These are phyloP conservation scores for Brassica balearica DNA, from an alignment of 441 rosid species.

Conservation along the genomic window DNA sequence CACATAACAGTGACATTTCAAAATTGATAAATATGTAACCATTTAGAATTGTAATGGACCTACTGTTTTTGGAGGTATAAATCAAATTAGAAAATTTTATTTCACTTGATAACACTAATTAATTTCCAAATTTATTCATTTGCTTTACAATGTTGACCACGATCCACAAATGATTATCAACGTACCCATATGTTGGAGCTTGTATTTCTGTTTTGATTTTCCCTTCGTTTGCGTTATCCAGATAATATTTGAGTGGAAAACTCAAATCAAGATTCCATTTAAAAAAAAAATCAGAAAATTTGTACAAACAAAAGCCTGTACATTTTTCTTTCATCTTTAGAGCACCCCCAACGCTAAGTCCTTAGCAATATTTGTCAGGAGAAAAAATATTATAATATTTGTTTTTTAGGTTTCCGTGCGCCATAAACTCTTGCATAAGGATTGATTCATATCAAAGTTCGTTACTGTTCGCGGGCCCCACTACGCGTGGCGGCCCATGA, in stretches of 20 bases:
- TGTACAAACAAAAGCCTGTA: constrained; percentile 19
- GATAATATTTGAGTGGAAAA: background rate
- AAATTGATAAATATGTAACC: background rate
- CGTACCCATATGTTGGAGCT: constrained; percentile 4
- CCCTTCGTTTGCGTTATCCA: background rate
- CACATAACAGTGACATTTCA: background rate
- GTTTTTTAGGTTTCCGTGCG: no score
- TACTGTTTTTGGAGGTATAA: background rate
- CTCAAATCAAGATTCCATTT: constrained; percentile 1
- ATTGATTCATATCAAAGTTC: no score
- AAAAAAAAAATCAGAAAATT: background rate
- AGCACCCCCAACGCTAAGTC: no score
- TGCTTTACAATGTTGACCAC: constrained; percentile 1
- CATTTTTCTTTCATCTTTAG: constrained; percentile 20
- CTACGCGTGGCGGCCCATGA: no score
- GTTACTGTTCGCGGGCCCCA: no score
- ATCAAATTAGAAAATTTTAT: background rate
- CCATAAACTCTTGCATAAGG: no score
- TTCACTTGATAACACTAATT: background rate
- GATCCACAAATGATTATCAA: background rate
- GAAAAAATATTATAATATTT: no score
- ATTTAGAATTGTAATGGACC: constrained; percentile 16
- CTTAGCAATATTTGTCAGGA: no score
- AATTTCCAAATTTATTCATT: background rate
- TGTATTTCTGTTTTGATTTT: no score